These are phyloP conservation scores for Laburnicola sp. DNA, from an alignment of 2,329 filamentous ascomycete species.

Conservation along the genomic window DNA sequence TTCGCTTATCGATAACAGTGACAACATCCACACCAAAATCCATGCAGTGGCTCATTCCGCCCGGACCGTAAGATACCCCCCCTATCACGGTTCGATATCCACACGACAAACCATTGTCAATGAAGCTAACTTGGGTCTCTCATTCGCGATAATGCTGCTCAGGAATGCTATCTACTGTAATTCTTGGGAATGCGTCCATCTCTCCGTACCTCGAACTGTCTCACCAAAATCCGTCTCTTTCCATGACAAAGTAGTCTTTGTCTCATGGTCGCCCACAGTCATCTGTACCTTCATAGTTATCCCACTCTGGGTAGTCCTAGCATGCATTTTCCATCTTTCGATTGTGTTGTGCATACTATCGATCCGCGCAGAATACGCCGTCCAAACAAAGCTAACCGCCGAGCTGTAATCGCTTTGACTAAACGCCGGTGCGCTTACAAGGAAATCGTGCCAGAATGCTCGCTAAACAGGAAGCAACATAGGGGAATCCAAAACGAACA, in stretches of 20 bases:
- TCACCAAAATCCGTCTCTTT: not conserved
- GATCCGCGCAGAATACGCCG: constrained; percentile 2
- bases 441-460: constrained; percentile 28
- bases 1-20: constrained; percentile 19
- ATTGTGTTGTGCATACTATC: not conserved
- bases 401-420: constrained; percentile 19
- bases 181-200: not conserved
- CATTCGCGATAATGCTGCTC: constrained; percentile 10
- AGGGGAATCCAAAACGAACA: constrained; percentile 27
- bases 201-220: not conserved
- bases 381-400: constrained; percentile 17
- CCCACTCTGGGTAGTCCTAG: not conserved
- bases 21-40: not conserved
- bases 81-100: too few relatives aligned
- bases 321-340: not conserved
- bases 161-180: constrained; percentile 25
- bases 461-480: constrained; percentile 31
- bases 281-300: not conserved
- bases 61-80: too few relatives aligned
- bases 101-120: too few relatives aligned
- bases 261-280: constrained; percentile 3
- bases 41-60: not conserved
- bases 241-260: not conserved
- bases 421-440: constrained; percentile 24
- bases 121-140: not conserved